Evolutionary conservation across 768 basidiomycete species (phyloP).

Genomic region (Pleurotus platypus): DNA sequence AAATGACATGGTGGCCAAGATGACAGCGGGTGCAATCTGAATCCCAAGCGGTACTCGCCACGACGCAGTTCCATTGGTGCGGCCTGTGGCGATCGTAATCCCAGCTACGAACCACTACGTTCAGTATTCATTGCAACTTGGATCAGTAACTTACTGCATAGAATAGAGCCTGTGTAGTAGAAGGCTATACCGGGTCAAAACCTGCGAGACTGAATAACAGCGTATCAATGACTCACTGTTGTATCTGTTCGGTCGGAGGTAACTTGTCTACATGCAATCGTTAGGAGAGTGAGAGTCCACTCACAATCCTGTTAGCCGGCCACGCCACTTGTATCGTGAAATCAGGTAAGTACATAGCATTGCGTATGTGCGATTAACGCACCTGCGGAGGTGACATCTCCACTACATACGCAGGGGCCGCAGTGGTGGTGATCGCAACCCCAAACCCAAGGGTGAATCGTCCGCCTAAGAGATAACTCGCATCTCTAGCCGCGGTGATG

Average conservation of each 20-base stretch:
- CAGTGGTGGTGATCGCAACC: constrained; percentile 42
- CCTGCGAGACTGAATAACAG: constrained; percentile 15
- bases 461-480: constrained; percentile 47
- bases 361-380: background rate
- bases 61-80: constrained; percentile 27
- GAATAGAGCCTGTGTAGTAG: constrained; percentile 41
- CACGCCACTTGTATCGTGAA: constrained; percentile 35
- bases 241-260: constrained; percentile 19
- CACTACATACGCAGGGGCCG: constrained; percentile 45
- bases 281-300: constrained; percentile 16
- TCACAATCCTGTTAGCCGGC: constrained; percentile 46
- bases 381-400: constrained; percentile 59
- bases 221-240: constrained; percentile 25
- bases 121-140: too few relatives aligned
- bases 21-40: constrained; percentile 44
- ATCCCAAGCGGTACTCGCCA: constrained; percentile 53
- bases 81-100: constrained; percentile 39
- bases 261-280: background rate
- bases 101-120: constrained; percentile 24
- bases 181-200: constrained; percentile 27
- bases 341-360: too few relatives aligned
- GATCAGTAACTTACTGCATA: constrained; percentile 29
- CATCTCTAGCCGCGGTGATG: constrained; percentile 39
- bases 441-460: constrained; percentile 53
- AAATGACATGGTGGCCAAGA: constrained; percentile 28